Base-by-base conservation (phyloP, 2,329 filamentous ascomycete species). In the Tolypocladium tropicale region DNA sequence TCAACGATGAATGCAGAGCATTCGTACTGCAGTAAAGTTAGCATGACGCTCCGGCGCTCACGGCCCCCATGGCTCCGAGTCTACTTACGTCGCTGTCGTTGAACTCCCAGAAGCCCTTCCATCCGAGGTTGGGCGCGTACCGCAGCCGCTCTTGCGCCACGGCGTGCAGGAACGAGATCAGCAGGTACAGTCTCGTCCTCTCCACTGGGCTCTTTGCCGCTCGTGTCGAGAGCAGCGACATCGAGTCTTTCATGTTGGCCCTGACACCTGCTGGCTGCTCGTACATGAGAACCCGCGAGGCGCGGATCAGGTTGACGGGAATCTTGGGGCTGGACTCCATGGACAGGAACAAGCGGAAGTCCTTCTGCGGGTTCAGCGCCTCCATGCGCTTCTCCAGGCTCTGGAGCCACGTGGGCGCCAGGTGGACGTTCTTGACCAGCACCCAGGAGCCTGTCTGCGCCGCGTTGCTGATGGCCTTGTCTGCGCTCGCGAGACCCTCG, bases 81-180 rank as follows among this genome's bases (percentile, higher is more conserved):
- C n/a, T 62, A 85, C 89, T 88, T 83, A 95, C 90, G 74, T 99
- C 94, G 64, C 92, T 95, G 72, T 99, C 95, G 69, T 99, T 99
- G 73, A 99, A 99, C 73, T 99, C 95, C 94, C 95, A 99, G 80
- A 96, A 96, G 55, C 91, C 90, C 77, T 95, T 96, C 94, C 94
- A 99, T 58, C 94, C 94, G 55, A 99, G 78, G 56, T 82, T 93
- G 0, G 94, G 95, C 28, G 93, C 92, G 70, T 99, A 99, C 60
- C 94, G 88, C 60, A 99, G 78, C 64, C 95, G 82, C 72, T 99
- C 94, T 71, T 99, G 94, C 12, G 96, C 85, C 39, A 99, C 92
- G 7, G 94, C 95, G 69, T 99, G 94, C 64, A 99, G 70, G 81
- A 99, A 97, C 3, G 89, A 94, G 39, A 99, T 80, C 52, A 99